Evolutionary conservation across 2,329 filamentous ascomycete species (phyloP), one percentile per base, ranked within the genome.

Genomic region (Paecilomyces sp.): DNA sequence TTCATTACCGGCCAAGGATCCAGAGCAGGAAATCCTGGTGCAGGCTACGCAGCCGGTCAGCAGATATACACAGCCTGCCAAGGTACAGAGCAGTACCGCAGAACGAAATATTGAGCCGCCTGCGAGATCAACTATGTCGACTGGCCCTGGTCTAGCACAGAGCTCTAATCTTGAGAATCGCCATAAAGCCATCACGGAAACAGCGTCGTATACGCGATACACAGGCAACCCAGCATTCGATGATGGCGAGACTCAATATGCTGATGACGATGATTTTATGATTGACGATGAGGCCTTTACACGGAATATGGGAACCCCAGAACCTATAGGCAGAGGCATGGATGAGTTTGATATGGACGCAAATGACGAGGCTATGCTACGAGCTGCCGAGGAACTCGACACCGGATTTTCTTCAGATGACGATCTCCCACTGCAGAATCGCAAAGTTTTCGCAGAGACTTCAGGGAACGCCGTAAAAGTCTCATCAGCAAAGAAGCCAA

Each of bases 311-410:
- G 76, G 72, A 25, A 75, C 74, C 24, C 74, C 76, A 2, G 57
- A 61, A 2, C 61, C 60, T 34, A 63, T 58, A 31, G 58, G 59
- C 0, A 62, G 65, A 22, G 66, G 68, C 24, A 57, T 69, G 24
- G 71, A 77, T 57, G 77, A 79, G 18, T 79, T 78, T 63, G 76
- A 77, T 36, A 69, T 74, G 59, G 74, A 75, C 61, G 72, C 72
- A 34, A 75, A 76, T 56, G 77, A 80, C 60, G 74, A 77, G 57
- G 77, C 79, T 31, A 76, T 80, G 67, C 67, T 79, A n/a, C 74
- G 80, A 59, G 74, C 66, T 41, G 73, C 72, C n/a, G 72, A 75
- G 51, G 65, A 70, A 60, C 67, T 77, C 33, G 71, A 77, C 24
- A 67, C 72, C 56, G 64, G 65, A 51, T 59, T 67, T 9, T 47